Base-by-base conservation (phyloP, 2,329 filamentous ascomycete species). In the Cercospora sojina region DNA sequence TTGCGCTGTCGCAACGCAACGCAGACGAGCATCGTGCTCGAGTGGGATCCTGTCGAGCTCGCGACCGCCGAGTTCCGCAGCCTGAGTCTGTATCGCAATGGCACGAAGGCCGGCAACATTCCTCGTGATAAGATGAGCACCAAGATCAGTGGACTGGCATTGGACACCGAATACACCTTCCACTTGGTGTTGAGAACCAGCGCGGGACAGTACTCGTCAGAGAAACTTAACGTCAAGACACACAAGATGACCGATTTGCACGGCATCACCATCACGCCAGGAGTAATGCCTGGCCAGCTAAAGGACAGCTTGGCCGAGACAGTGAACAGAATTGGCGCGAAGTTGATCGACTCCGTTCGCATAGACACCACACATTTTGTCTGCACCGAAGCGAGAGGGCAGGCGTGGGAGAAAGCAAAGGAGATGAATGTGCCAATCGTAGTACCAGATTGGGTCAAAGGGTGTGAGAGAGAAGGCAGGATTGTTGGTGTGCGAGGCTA, bases 331-430 rank as follows among this genome's bases (percentile, higher is more conserved):
- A 96, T 99, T 73, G 95, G 95, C 58, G 95, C 92, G 68, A 97
- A 95, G 83, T 84, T 98, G 70, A 91, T 92, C 65, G 94, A 97
- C 73, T 87, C 87, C 12, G 93, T 98, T 60, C 87, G 94, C 74
- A 98, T 99, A 76, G 95, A 99, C 78, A 99, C 95, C 0, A 99
- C 95, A 16, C 95, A 99, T 80, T 99, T 99, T 78, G 92, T 99
- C 67, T 98, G 94, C 70, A 96, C 92, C 9, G 95, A 99, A 78
- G 93, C 93, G 31, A 85, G 93, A 64, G 95, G 95, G 32, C 85
- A 91, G 59, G 86, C 90, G 12, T 99, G 95, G 95, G 95, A 99
- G 81, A 96, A 95, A 83, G 95, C 95, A 0, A 90, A 94, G 31
- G 94, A 98, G 82, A 96, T 93, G 87, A 99, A 98, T 79, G 96